Conservation (phyloP, 768 basidiomycete species). For the Lyophyllum decastes region DNA sequence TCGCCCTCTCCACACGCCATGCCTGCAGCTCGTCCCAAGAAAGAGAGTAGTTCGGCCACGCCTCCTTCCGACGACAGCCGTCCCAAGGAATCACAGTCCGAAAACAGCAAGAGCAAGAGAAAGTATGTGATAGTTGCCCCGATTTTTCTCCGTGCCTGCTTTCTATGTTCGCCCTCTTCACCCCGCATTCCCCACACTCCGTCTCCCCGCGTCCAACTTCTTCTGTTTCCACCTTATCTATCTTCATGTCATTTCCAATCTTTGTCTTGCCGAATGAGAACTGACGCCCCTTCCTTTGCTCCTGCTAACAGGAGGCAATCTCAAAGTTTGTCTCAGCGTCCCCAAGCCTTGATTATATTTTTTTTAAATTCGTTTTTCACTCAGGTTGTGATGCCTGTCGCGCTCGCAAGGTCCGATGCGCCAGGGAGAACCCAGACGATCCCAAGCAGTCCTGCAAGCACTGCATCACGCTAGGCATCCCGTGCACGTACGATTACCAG, state of each 20-base stretch:
- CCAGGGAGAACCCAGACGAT: conserved; percentile 77
- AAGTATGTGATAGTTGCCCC: conserved; percentile 63
- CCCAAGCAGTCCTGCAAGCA: conserved; percentile 84
- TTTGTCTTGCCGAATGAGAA: conserved; percentile 30
- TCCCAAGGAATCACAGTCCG: conserved; percentile 55
- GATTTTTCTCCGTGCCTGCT: conserved; percentile 56
- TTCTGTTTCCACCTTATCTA: conserved; percentile 21
- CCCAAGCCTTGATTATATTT: not conserved
- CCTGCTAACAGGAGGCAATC: conserved; percentile 68
- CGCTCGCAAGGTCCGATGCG: conserved; percentile 85
- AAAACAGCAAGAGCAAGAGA: conserved; percentile 77
- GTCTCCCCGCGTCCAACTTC: conserved; percentile 27
- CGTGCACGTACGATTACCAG: conserved; percentile 90
- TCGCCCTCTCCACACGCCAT: conserved; percentile 42
- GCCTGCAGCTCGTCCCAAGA: conserved; percentile 70
- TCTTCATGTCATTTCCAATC: conserved; percentile 39
- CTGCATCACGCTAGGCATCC: conserved; percentile 77
- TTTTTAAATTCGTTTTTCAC: conserved; percentile 14
- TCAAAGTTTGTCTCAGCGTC: conserved; percentile 59
- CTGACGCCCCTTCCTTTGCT: conserved; percentile 30
- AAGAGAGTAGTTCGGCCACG: conserved; percentile 61
- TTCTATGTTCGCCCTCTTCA: conserved; percentile 35
- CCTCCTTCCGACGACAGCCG: conserved; percentile 66
- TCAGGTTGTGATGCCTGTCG: conserved; percentile 86
- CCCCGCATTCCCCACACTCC: conserved; percentile 43